Conservation (phyloP, 2,329 filamentous ascomycete genomes). For the Tolypocladium pustulatum region DNA sequence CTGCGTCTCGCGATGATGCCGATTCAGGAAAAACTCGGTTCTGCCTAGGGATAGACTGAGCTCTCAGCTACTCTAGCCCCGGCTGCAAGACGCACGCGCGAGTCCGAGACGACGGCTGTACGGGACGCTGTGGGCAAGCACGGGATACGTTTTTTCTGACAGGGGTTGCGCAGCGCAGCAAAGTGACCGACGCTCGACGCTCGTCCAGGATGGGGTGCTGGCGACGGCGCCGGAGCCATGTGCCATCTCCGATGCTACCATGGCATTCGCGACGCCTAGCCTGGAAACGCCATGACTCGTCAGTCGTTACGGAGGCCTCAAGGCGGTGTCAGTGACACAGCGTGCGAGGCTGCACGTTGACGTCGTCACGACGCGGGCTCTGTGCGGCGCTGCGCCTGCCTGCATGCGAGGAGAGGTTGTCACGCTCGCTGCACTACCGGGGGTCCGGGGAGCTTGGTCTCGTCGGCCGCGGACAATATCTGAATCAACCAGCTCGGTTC, state of each 20-base stretch:
- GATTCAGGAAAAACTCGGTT: not conserved
- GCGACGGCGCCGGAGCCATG: not conserved
- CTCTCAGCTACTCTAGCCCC: not conserved
- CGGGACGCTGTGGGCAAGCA: not conserved
- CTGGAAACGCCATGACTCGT: not conserved
- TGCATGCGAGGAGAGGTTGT: not conserved
- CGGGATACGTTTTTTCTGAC: not conserved
- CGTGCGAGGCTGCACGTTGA: not conserved
- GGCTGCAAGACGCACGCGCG: not conserved
- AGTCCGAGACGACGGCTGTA: not conserved
- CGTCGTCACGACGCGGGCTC: not conserved
- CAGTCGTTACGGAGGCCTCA: not conserved
- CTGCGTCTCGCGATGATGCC: constrained; percentile 6
- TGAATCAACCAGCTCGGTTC: not conserved
- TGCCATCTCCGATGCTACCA: not conserved
- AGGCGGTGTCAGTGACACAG: not conserved
- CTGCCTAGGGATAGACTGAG: not conserved
- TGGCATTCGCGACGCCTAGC: not conserved
- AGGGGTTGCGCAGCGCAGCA: not conserved
- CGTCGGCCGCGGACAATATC: not conserved
- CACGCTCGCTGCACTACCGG: not conserved
- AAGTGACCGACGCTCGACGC: not conserved
- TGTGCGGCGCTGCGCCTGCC: not conserved
- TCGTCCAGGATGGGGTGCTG: not conserved
- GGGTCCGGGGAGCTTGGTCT: not conserved